Percentiles rank a stretch among this genome's conserved stretches.
Conservation (phyloP, 192 early-diverging fungal genomes). For the Backusella australiensis region DNA sequence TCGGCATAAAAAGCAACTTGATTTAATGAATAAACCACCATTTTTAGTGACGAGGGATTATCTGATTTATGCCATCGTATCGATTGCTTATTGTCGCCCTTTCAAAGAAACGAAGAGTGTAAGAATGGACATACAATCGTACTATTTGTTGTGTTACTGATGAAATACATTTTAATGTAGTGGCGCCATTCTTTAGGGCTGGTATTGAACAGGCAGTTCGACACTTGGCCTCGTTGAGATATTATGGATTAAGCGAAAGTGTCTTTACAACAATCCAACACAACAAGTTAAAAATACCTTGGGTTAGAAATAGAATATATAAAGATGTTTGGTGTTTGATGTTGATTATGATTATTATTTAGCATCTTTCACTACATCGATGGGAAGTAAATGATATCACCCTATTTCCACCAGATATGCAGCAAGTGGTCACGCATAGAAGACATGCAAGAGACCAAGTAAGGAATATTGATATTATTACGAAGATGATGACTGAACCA, state of each 20-base stretch:
- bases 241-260: conserved; percentile 1
- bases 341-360: not conserved
- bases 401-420: conserved; percentile 45
- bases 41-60: conserved; percentile 25
- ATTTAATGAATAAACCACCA: not conserved
- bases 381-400: conserved; percentile 54
- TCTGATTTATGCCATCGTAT: conserved; percentile 14
- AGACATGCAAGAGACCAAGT: conserved; percentile 35
- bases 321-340: not conserved
- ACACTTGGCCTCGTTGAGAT: not conserved
- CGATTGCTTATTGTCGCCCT: conserved; percentile 26
- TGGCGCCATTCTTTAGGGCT: not conserved
- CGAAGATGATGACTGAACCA: too few relatives aligned
- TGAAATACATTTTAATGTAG: not conserved
- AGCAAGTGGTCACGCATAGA: conserved; percentile 29
- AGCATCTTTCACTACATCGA: conserved; percentile 44
- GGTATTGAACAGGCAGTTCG: not conserved
- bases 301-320: not conserved
- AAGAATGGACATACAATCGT: not conserved
- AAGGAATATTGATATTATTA: not conserved
- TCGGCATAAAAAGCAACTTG: too few relatives aligned
- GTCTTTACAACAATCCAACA: not conserved
- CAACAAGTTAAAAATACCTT: not conserved
- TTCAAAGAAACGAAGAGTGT: conserved; percentile 25
- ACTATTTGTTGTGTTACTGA: not conserved